Evolutionary conservation across 1,139 yeast genomes (phyloP).

Genomic region (Hansenula sp.): DNA sequence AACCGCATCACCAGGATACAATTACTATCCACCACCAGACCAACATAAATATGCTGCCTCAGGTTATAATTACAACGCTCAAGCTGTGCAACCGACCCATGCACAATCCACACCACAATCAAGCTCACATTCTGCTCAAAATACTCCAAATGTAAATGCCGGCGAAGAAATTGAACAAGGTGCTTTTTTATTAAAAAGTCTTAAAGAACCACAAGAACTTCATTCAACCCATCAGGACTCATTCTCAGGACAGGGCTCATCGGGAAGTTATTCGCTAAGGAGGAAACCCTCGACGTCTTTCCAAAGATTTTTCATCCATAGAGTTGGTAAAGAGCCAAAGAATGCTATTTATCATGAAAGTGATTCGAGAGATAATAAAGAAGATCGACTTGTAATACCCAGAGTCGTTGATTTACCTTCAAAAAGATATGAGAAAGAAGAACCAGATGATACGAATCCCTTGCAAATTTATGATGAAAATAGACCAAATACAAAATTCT

Average conservation of each 20-base stretch:
- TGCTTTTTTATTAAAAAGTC: not conserved
- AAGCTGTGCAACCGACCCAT: not conserved
- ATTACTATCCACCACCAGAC: conserved; percentile 1
- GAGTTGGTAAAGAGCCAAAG: not conserved
- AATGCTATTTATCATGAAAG: not conserved
- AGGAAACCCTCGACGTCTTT: not conserved
- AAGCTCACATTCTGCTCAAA: not conserved
- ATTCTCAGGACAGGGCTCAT: too few species aligned
- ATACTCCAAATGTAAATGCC: not conserved
- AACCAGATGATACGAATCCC: not conserved
- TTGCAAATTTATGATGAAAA: not conserved
- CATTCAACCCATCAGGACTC: too few species aligned
- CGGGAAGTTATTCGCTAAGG: too few species aligned
- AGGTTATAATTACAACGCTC: not conserved
- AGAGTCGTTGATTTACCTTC: not conserved
- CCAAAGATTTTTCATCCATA: not conserved
- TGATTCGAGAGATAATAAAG: not conserved
- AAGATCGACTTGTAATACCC: not conserved
- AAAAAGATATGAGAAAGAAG: not conserved
- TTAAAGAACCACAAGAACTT: not conserved
- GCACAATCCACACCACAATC: not conserved
- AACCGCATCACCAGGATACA: not conserved
- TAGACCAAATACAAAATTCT: conserved; percentile 2
- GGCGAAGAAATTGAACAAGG: not conserved
- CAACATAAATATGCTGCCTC: not conserved